Evolutionary conservation across 257 asterid genomes (phyloP).

Genomic region (Forsythia suspensa): DNA sequence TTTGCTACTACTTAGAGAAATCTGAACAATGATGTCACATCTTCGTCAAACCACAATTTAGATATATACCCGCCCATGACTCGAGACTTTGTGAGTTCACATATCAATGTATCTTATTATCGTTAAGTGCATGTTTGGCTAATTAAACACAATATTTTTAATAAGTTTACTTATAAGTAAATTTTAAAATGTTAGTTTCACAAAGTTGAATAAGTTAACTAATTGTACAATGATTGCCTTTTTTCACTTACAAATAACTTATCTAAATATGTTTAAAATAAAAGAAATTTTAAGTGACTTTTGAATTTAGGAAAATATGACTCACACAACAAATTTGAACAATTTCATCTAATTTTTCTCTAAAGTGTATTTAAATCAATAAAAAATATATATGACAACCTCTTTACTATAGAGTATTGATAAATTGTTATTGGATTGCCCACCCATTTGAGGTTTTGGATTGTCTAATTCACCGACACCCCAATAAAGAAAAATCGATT

Average conservation of each 20-base stretch:
- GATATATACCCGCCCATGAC: background rate
- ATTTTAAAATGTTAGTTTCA: background rate
- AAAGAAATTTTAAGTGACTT: background rate
- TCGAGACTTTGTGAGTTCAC: background rate
- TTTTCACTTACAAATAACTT: background rate
- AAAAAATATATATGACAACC: no score
- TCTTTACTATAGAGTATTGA: no score
- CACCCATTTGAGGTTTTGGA: no score
- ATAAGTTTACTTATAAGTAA: background rate
- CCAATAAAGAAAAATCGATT: no score
- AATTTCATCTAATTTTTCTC: no score
- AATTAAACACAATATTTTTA: background rate
- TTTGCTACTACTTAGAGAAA: no score
- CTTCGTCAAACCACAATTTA: background rate
- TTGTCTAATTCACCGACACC: no score
- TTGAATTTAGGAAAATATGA: background rate
- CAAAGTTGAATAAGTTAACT: background rate
- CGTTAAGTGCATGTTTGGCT: background rate
- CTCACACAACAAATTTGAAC: no score
- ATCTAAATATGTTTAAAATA: background rate
- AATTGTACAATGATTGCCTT: background rate
- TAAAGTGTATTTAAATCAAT: no score
- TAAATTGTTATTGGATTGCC: no score
- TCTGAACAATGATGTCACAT: no score
- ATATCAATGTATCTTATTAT: background rate